Conservation (phyloP, 2,329 filamentous ascomycete species). For the Diplodia corticola region DNA sequence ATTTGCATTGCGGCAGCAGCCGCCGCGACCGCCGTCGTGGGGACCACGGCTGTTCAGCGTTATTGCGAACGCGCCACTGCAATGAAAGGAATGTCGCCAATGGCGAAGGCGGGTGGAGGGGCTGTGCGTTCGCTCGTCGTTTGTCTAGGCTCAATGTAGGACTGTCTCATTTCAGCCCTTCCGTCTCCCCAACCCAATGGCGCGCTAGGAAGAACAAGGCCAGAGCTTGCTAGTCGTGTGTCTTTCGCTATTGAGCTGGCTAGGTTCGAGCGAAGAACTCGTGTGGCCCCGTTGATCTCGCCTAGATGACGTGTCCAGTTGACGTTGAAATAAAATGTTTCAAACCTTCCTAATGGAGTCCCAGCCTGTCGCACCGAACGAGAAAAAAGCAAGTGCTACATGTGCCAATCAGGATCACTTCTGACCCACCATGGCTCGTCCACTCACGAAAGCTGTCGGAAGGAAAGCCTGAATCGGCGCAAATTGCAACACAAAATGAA, state of each 20-base stretch:
- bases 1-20: not conserved
- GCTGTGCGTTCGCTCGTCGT: not conserved
- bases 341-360: not conserved
- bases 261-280: not conserved
- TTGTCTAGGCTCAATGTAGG: not conserved
- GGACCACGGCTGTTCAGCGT: not conserved
- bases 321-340: slow-evolving; percentile 18
- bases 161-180: not conserved
- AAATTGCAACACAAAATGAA: not conserved
- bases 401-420: not conserved
- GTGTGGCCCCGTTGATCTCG: not conserved
- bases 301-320: not conserved
- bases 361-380: not conserved
- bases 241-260: not conserved
- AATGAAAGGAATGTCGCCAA: not conserved
- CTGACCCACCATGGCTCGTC: not conserved
- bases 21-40: not conserved
- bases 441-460: not conserved
- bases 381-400: not conserved
- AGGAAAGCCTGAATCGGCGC: not conserved
- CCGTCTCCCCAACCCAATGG: not conserved
- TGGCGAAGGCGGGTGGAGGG: not conserved
- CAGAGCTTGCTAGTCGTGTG: not conserved
- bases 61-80: not conserved
- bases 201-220: not conserved